phyloP scores from a whole-genome alignment of 106 monocot species.

The Hemerocallis citrina region DNA sequence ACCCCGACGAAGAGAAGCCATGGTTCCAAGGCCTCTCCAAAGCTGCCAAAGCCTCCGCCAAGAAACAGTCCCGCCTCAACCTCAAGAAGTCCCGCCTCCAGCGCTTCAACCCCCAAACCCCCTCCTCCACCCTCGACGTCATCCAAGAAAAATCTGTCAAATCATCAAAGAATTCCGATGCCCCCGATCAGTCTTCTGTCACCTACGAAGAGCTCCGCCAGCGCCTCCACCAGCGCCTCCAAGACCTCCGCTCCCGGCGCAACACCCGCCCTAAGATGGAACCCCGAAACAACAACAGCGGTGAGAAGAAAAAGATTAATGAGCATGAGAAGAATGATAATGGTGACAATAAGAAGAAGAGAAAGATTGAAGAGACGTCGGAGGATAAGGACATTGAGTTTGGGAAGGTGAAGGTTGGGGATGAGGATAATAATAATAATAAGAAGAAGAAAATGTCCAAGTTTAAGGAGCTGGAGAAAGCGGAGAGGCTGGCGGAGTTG shows the following conservation, averaged over 20 bases:
- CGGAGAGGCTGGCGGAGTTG: constrained; percentile 44
- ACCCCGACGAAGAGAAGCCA: no score
- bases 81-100: constrained; percentile 58
- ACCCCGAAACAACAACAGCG: constrained; percentile 2
- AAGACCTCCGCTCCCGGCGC: constrained; percentile 40
- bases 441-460: constrained; percentile 60
- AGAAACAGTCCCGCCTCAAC: constrained; percentile 66
- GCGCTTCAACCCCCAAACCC: constrained; percentile 49
- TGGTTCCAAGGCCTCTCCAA: constrained; percentile 83
- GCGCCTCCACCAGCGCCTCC: constrained; percentile 48
- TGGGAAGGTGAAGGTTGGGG: constrained; percentile 17
- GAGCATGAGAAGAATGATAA: constrained; percentile 1
- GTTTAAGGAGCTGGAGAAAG: constrained; percentile 44
- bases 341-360: constrained; percentile 1
- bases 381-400: constrained; percentile 11
- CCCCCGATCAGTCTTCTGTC: constrained; percentile 8
- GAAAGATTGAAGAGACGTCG: not conserved
- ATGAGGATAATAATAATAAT: constrained; percentile 22
- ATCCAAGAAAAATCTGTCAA: constrained; percentile 44
- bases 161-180: constrained; percentile 4
- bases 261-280: constrained; percentile 23
- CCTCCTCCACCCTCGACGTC: constrained; percentile 56
- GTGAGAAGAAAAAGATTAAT: constrained; percentile 34
- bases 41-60: constrained; percentile 47
- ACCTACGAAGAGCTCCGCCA: constrained; percentile 77